A percentile compares a stretch with the other conserved stretches of the same genome.
Conservation (phyloP, 441 rosid genomes). For the Populus hybrid region DNA sequence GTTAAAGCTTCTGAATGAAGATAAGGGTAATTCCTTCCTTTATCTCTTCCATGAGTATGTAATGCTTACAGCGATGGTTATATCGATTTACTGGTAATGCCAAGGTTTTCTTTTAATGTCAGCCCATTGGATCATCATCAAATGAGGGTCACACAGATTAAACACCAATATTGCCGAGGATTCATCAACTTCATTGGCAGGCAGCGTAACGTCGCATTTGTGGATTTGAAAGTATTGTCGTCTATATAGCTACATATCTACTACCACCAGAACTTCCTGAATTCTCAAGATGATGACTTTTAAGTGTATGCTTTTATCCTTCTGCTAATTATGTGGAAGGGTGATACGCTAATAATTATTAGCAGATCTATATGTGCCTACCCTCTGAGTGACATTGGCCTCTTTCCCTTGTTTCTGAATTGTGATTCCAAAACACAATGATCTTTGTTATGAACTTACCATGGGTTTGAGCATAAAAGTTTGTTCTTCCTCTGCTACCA, state of each 20-base stretch:
- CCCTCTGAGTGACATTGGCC: background rate
- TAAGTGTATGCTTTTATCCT: background rate
- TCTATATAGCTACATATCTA: background rate
- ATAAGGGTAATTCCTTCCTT: constrained; percentile 51
- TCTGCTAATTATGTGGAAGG: background rate
- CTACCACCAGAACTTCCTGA: background rate
- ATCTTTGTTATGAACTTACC: background rate
- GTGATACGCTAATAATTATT: constrained; percentile 6
- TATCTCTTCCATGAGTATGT: constrained; percentile 24
- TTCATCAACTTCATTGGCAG: background rate
- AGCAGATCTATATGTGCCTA: background rate
- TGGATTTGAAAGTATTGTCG: background rate
- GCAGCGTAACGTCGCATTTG: background rate
- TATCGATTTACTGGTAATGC: constrained; percentile 40
- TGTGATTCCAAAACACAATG: background rate
- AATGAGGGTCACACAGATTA: background rate
- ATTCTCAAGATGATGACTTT: background rate
- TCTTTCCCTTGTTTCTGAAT: background rate
- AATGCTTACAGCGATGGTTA: constrained; percentile 9
- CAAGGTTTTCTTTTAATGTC: constrained; percentile 34
- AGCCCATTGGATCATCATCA: constrained; percentile 23
- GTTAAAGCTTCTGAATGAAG: constrained; percentile 41
- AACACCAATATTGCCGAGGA: background rate
- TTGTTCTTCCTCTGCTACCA: background rate
- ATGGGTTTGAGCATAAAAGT: background rate